Conservation (phyloP, 2,329 filamentous ascomycete genomes). For the Periconia digitata region DNA sequence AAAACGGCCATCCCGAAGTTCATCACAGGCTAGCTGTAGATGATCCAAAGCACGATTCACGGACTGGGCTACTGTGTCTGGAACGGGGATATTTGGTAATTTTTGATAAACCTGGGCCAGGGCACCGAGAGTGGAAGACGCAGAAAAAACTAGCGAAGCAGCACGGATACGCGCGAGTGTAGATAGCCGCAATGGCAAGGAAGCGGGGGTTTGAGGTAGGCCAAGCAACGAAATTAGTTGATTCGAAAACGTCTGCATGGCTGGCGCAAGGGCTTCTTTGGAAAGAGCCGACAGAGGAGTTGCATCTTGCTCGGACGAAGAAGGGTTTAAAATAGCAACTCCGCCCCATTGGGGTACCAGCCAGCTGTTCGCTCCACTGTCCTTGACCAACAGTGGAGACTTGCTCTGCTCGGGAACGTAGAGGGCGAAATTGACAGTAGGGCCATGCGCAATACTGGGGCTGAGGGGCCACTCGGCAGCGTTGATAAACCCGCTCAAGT, state of each 20-base stretch:
- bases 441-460: conserved; percentile 88
- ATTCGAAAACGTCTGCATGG: conserved; percentile 85
- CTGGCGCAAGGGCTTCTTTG: conserved; percentile 69
- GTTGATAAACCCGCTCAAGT: conserved; percentile 93
- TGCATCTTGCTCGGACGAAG: conserved; percentile 18
- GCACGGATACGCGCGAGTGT: conserved; percentile 84
- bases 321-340: conserved; percentile 68
- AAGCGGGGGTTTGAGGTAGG: conserved; percentile 73
- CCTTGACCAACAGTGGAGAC: conserved; percentile 62
- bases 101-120: conserved; percentile 79
- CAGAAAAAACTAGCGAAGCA: conserved; percentile 81
- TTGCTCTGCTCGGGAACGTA: conserved; percentile 76
- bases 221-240: conserved; percentile 88
- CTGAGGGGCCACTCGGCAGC: conserved; percentile 96
- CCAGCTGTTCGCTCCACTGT: conserved; percentile 73
- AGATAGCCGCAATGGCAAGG: conserved; percentile 80
- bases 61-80: conserved; percentile 79
- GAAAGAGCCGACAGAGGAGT: conserved; percentile 56
- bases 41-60: conserved; percentile 79
- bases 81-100: conserved; percentile 88
- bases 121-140: conserved; percentile 91
- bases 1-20: conserved; percentile 63
- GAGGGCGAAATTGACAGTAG: conserved; percentile 93
- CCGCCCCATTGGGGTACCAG: conserved; percentile 95
- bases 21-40: conserved; percentile 73